Percentiles rank a stretch among this genome's conserved stretches.
Evolutionary conservation across 192 early-diverging fungal species (phyloP).

Genomic region (Cetraspora pellucida): DNA sequence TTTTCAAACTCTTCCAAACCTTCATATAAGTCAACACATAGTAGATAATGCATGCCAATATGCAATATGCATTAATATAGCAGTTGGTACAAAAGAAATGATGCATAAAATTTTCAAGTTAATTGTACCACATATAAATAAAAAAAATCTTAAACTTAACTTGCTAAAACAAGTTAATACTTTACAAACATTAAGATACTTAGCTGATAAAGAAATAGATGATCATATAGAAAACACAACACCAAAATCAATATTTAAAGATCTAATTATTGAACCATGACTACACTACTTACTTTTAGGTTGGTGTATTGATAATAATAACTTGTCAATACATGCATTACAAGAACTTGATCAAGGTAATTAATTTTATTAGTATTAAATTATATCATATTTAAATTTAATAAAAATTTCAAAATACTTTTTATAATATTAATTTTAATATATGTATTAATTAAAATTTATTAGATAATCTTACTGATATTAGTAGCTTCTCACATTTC

Average conservation of each 20-base stretch:
- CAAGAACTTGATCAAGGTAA: background rate
- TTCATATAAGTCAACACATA: background rate
- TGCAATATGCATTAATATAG: background rate
- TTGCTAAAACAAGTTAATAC: background rate
- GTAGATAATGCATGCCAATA: background rate
- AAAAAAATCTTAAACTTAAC: background rate
- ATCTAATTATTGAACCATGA: background rate
- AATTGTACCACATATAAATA: background rate
- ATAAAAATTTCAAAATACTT: too few species aligned
- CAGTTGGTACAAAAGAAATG: background rate
- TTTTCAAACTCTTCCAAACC: background rate
- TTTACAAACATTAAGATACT: background rate
- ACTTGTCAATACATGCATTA: background rate
- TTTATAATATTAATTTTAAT: background rate
- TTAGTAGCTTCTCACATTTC: background rate
- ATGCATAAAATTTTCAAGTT: background rate
- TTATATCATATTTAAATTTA: too few species aligned
- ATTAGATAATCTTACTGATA: background rate
- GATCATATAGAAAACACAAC: too few species aligned
- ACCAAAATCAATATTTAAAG: background rate
- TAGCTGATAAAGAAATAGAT: too few species aligned
- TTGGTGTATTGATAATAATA: background rate
- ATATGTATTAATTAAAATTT: background rate
- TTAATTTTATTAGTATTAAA: too few species aligned
- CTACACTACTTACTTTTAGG: background rate